Conservation (phyloP, 129 eudicot species). For the Gnaphalium uliginosum region DNA sequence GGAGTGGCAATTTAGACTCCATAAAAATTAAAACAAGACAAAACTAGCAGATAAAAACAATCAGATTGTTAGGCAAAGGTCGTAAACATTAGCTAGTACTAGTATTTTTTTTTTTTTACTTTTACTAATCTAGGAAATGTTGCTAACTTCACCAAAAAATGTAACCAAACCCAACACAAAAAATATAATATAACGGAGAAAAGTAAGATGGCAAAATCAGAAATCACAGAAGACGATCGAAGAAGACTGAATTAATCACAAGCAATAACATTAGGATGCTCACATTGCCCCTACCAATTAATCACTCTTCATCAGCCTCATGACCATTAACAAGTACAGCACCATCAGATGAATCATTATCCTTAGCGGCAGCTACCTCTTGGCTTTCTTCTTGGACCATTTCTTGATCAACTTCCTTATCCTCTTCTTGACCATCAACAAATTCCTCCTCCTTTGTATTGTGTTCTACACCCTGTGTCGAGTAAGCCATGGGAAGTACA, state of each 20-base stretch:
- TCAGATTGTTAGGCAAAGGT: not conserved
- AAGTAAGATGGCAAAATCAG: conserved; percentile 28
- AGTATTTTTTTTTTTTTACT: too few relatives aligned
- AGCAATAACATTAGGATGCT: conserved; percentile 51
- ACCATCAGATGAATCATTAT: conserved; percentile 78
- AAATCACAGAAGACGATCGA: conserved; percentile 40
- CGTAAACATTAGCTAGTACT: not conserved
- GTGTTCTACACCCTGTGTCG: conserved; percentile 46
- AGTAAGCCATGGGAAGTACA: not conserved
- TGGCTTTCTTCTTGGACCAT: conserved; percentile 47
- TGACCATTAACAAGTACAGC: conserved; percentile 88
- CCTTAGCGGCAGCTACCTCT: conserved; percentile 70
- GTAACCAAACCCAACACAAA: not conserved
- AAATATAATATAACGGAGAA: not conserved
- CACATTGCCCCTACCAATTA: conserved; percentile 83
- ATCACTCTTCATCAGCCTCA: conserved; percentile 40
- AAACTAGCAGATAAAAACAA: not conserved
- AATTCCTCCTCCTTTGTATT: conserved; percentile 53
- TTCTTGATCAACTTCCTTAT: conserved; percentile 55
- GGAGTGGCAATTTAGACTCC: conserved; percentile 14
- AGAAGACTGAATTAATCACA: conserved; percentile 65
- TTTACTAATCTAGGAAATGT: not conserved
- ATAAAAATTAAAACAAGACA: not conserved
- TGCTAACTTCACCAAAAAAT: not conserved
- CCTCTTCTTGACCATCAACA: conserved; percentile 43